Evolutionary conservation across 1,284 basidiomycete genomes (phyloP), one percentile per base, ranked within the genome.

Genomic region (Sporisorium iseilematis-ciliati): DNA sequence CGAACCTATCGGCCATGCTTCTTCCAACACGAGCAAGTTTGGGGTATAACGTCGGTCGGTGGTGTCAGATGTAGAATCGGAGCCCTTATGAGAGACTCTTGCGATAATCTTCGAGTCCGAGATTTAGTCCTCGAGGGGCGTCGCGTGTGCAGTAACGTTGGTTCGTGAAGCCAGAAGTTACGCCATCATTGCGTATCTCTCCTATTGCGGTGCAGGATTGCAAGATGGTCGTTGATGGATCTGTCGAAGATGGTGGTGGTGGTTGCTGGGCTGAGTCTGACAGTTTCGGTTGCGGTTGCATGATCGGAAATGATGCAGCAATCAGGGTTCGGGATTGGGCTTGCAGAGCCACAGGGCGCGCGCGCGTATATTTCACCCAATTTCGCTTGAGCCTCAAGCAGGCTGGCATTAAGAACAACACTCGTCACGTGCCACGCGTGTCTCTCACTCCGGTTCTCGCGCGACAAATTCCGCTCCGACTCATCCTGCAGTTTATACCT

Each of bases 1-100:
- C 71, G 38, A 78, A 78, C 8, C 77, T 59, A 29, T 81, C 75
- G 7, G 78, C 71, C 79, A 80, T 80, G 46, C 23, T 54, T 48
- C 11, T 2, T 29, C 40, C 10, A 20, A 29, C 2, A 2, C 14
- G 35, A 38, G 3, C 35, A 6, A 33, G 31, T 4, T 12, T 14
- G 1, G 7, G 14, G 14, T 38, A 38, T 14, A 38, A 12, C 14
- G 23, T 1, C 25, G 45, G 10, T 26, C 10, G 14, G 25, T 25
- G 25, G 14, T 48, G 10, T 3, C 14, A 16, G 21, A 11, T 11
- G 29, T 1, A 7, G 21, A 26, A 48, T 4, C 20, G 2, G 20
- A 16, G 20, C 14, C 20, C n/a, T 38, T n/a, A 40, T 40, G 11
- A 16, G n/a, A 43, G 43, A 31, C 23, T 38, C 20, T 21, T 21